These are phyloP conservation scores for Gaultheria prostrata DNA, from an alignment of 148 eudicot species.

Conservation along the genomic window DNA sequence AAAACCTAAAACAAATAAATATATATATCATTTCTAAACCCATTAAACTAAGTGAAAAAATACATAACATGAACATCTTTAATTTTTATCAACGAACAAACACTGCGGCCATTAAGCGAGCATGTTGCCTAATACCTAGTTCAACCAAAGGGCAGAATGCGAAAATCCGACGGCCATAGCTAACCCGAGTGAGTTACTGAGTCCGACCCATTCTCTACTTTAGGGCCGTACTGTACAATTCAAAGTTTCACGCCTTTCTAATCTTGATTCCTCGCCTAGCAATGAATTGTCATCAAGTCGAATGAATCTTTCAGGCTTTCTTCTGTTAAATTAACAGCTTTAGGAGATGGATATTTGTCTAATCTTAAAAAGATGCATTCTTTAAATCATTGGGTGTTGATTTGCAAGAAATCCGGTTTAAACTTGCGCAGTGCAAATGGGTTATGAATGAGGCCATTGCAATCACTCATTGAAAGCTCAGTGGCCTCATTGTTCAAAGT, in stretches of 20 bases:
- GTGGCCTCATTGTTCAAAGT: slow-evolving; percentile 20
- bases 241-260: background rate
- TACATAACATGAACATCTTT: too few species aligned
- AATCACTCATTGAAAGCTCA: slow-evolving; percentile 23
- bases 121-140: too few species aligned
- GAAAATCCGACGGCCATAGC: too few species aligned
- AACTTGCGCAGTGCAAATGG: background rate
- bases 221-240: background rate
- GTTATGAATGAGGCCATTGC: slow-evolving; percentile 43
- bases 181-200: background rate
- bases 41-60: too few species aligned
- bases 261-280: background rate
- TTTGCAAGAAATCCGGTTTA: background rate
- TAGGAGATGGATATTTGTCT: background rate
- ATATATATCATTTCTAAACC: too few species aligned
- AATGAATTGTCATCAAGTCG: background rate
- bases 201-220: background rate
- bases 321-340: background rate
- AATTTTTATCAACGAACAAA: too few species aligned
- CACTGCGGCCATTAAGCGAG: too few species aligned
- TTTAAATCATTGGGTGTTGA: slow-evolving; percentile 4
- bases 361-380: background rate
- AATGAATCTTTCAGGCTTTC: background rate
- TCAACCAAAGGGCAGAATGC: too few species aligned
- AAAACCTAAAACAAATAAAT: too few species aligned